These are phyloP conservation scores for Calonectria pauciramosa DNA, from an alignment of 2,329 filamentous ascomycete genomes.

Conservation along the genomic window DNA sequence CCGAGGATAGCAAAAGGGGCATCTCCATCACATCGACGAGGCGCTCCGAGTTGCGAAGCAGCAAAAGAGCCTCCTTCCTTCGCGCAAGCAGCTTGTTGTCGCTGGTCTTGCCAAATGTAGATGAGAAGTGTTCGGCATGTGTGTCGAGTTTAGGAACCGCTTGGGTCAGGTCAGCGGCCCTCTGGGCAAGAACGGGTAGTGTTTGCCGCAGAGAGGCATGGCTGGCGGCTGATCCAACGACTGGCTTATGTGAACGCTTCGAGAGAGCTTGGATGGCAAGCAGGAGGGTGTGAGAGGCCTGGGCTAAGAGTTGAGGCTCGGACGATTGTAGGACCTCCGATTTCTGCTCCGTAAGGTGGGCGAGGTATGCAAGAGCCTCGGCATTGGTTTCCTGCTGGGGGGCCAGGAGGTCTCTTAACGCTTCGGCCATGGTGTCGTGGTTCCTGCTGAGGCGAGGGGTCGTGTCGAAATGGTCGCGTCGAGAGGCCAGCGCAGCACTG, in stretches of 20 bases:
- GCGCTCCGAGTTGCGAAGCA: slow-evolving; percentile 89
- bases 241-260: slow-evolving; percentile 87
- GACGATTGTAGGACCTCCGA: slow-evolving; percentile 78
- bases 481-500: not conserved
- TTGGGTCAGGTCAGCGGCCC: slow-evolving; percentile 76
- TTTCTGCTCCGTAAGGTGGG: slow-evolving; percentile 81
- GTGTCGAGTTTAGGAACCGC: slow-evolving; percentile 84
- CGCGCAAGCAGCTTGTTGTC: slow-evolving; percentile 79
- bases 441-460: not conserved
- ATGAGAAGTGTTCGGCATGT: slow-evolving; percentile 83
- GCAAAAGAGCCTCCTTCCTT: slow-evolving; percentile 83
- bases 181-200: slow-evolving; percentile 77
- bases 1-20: slow-evolving; percentile 85
- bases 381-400: slow-evolving; percentile 58
- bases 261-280: slow-evolving; percentile 89
- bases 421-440: slow-evolving; percentile 51
- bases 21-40: slow-evolving; percentile 93
- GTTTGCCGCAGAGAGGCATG: slow-evolving; percentile 80
- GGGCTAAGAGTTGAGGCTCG: slow-evolving; percentile 85
- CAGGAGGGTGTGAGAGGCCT: slow-evolving; percentile 83
- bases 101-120: slow-evolving; percentile 82
- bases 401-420: slow-evolving; percentile 52
- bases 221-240: slow-evolving; percentile 85
- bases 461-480: slow-evolving; percentile 7
- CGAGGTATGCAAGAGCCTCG: slow-evolving; percentile 78